Evolutionary conservation across 2,329 filamentous ascomycete genomes (phyloP), one percentile per base, ranked within the genome.

Genomic region (Scolecobasidium constrictum): DNA sequence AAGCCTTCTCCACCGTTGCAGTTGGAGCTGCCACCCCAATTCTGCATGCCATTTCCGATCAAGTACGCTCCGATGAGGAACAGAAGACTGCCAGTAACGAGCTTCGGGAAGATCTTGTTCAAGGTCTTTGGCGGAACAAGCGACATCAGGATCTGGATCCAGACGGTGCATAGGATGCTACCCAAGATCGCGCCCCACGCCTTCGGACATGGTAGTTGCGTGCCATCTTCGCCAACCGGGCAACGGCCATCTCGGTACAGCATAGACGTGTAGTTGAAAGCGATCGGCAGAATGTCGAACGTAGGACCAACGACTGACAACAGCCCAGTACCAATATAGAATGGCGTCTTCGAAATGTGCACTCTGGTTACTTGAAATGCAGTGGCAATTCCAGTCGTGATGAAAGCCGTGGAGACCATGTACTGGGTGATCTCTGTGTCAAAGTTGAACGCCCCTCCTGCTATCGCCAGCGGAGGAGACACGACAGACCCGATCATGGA

Each of bases 111-210:
- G 11, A 56, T 16, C 7, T 42, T 48, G 35, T 54, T 54, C 3
- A 57, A 41, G 1, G 50, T 43, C 33, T 47, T 52, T 1, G 53
- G 53, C 6, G 53, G 53, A 1, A 57, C 51, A 17, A 57, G 53
- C 15, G 52, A 48, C 49, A 56, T 50, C 35, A 31, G 9, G 7
- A 41, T 43, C 17, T 42, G 50, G 4, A 55, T 48, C 52, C 63
- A 67, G 4, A 66, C 64, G 4, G 64, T 67, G 46, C 65, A 68
- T 9, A 69, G 53, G 48, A 67, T 63, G 7, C 51, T 53, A 5
- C 53, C 53, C 6, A 56, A 37, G 11, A 50, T 42, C 2, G 54
- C 54, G 12, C 54, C 54, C 48, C 53, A 57, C 5, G 51, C 53
- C 12, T 53, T 50, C 7, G 50, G 41, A 31, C 41, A 43, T 9